These are phyloP conservation scores for Camellia oleifera DNA, from an alignment of 179 eudicot species.

Conservation along the genomic window DNA sequence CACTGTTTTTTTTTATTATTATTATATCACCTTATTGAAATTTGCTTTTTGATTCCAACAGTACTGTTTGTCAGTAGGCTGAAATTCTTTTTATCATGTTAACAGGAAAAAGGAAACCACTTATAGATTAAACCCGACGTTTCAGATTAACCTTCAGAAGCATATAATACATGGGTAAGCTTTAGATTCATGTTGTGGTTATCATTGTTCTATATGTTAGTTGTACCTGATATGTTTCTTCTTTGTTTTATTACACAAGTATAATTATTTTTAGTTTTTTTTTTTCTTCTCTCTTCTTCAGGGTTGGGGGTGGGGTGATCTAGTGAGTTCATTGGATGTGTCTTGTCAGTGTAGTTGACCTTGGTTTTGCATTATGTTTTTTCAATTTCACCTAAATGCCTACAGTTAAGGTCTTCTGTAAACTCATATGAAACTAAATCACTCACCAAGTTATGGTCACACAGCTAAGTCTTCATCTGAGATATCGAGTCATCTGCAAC, in stretches of 20 bases:
- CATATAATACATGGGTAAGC: conserved; percentile 82
- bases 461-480: background rate
- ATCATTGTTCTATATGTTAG: background rate
- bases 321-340: background rate
- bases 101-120: conserved; percentile 80
- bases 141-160: conserved; percentile 79
- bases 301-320: too few species aligned
- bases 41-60: background rate
- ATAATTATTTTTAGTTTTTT: too few species aligned
- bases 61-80: conserved; percentile 9
- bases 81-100: conserved; percentile 12
- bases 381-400: background rate
- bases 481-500: background rate
- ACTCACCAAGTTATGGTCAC: background rate
- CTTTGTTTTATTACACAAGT: background rate
- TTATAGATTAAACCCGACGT: conserved; percentile 64
- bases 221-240: background rate
- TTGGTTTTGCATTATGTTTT: background rate
- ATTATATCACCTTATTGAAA: background rate
- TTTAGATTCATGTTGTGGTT: conserved; percentile 11
- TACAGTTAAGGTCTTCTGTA: background rate
- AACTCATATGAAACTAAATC: background rate
- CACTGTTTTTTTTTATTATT: background rate
- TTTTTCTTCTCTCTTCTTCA: too few species aligned
- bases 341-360: background rate